Conservation (phyloP, 306 rosid species). For the Cicer pinnatifidum region DNA sequence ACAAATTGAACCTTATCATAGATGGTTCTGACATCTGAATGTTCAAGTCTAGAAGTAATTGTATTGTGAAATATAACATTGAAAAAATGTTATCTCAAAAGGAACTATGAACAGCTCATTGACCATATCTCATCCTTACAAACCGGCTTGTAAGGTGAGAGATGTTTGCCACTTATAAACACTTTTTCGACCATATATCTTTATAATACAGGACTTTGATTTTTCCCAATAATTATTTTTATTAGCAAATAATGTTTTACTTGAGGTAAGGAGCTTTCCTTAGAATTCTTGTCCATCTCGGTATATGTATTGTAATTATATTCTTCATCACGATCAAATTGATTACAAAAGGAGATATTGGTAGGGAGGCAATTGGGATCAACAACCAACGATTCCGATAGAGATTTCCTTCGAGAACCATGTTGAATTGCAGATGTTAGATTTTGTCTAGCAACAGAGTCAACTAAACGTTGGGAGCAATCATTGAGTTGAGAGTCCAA, state of each 20-base stretch:
- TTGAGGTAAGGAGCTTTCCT: slow-evolving; percentile 62
- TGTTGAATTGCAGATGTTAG: slow-evolving; percentile 77
- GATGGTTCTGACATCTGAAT: background rate
- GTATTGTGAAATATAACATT: background rate
- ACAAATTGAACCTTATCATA: background rate
- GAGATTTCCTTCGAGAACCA: slow-evolving; percentile 90
- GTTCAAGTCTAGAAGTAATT: background rate
- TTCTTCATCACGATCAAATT: slow-evolving; percentile 75
- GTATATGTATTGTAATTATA: slow-evolving; percentile 46
- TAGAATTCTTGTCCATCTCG: slow-evolving; percentile 63
- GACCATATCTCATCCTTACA: background rate
- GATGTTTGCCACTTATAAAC: no score
- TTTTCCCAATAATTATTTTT: no score
- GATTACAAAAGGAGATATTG: slow-evolving; percentile 72
- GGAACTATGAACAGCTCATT: background rate
- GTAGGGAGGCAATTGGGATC: slow-evolving; percentile 61
- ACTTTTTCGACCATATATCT: no score
- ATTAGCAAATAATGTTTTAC: slow-evolving; percentile 45
- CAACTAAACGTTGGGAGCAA: slow-evolving; percentile 66
- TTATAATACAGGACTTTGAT: no score
- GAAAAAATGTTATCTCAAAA: background rate
- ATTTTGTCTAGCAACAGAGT: slow-evolving; percentile 73
- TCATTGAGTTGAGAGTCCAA: slow-evolving; percentile 62
- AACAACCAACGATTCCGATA: slow-evolving; percentile 67
- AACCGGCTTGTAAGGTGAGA: no score